Base-by-base conservation (phyloP, 495 filamentous ascomycete species). In the Rusavskia elegans region DNA sequence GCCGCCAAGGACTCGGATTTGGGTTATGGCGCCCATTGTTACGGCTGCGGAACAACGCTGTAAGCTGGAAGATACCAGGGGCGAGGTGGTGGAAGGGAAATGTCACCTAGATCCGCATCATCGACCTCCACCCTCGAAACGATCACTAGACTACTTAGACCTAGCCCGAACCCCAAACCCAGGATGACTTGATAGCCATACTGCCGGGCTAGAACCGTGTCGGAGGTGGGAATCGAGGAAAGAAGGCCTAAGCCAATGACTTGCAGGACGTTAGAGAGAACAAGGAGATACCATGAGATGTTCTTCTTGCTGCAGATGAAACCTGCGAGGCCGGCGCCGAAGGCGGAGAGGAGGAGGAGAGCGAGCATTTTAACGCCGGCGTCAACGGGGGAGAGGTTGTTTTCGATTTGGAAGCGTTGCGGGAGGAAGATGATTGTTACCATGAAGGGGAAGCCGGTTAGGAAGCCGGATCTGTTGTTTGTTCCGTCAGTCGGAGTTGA, bases 331-430 rank as follows among this genome's bases (percentile, higher is more conserved):
- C 56, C 53, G 14, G 66, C 55, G 9, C 63, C 35, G 19, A 64
- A 20, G 0, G 63, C 57, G n/a, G 54, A 52, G 48, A 53, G 56
- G 17, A 62, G 44, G 11, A 59, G 57, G 6, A 53, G 45, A 2
- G 52, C 46, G 17, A 49, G 30, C 35, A 50, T 44, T 17, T 29
- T 37, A n/a, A 76, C 59, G 2, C 78, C 80, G 0, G 79, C 62
- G 3, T 50, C 55, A 27, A 68, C 32, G 5, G 65, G 53, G 0
- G 59, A 60, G 37, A 46, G 40, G 19, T 61, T 61, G 53, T 78
- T 74, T 41, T 78, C 72, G 32, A 75, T 68, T 52, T 81, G 77
- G 30, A 79, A 74, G 5, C 72, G 64, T 48, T 80, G 71, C 4
- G 79, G 79, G 5, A 82, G 62, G 45, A 71, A 67, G 53, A 80